phyloP scores from a whole-genome alignment of 2,329 filamentous ascomycete species.

The Zymoseptoria passerinii region DNA sequence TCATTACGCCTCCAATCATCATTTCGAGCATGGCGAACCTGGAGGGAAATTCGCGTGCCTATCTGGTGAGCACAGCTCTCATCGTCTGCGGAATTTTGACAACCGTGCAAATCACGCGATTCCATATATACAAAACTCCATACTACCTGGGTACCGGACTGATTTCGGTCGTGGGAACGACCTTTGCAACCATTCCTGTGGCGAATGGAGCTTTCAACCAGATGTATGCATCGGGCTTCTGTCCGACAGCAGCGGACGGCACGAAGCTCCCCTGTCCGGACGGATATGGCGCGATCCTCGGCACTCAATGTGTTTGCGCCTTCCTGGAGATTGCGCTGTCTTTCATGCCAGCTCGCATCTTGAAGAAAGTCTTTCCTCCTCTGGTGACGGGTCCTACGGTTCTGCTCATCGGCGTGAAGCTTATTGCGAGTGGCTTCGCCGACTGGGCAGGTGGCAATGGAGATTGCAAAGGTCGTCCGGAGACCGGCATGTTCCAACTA shows the following conservation, averaged over 20 bases:
- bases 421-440: slow-evolving; percentile 64
- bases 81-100: slow-evolving; percentile 73
- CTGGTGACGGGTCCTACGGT: slow-evolving; percentile 64
- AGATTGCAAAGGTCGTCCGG: slow-evolving; percentile 40
- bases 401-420: slow-evolving; percentile 62
- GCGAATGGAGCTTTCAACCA: slow-evolving; percentile 63
- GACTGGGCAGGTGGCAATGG: slow-evolving; percentile 73
- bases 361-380: slow-evolving; percentile 66
- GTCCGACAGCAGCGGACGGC: slow-evolving; percentile 52
- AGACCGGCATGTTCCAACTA: slow-evolving; percentile 48
- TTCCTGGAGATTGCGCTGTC: slow-evolving; percentile 63
- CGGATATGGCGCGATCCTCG: slow-evolving; percentile 67
- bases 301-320: slow-evolving; percentile 47
- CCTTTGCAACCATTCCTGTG: slow-evolving; percentile 68
- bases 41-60: slow-evolving; percentile 53
- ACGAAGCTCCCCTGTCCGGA: slow-evolving; percentile 64
- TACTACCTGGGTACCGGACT: slow-evolving; percentile 73
- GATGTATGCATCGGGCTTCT: slow-evolving; percentile 69
- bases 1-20: slow-evolving; percentile 73
- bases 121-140: slow-evolving; percentile 62
- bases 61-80: slow-evolving; percentile 64
- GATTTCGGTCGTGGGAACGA: slow-evolving; percentile 70
- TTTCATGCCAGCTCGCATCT: slow-evolving; percentile 58
- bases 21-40: slow-evolving; percentile 61
- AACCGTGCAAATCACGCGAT: slow-evolving; percentile 66